These are phyloP conservation scores for Pugionium cornutum DNA, from an alignment of 345 rosid genomes.

Conservation along the genomic window DNA sequence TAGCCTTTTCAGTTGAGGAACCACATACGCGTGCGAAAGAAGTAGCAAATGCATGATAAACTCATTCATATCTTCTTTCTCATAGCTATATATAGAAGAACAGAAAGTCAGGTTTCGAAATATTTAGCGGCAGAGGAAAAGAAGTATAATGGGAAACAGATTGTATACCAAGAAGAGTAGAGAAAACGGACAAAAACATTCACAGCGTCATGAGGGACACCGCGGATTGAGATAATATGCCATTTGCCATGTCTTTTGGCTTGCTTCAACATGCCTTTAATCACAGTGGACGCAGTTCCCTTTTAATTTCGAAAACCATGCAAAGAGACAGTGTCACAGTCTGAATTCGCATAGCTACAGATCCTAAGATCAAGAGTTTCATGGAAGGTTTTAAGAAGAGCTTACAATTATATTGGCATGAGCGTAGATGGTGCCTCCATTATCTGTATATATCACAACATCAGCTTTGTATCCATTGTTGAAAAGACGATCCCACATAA, in stretches of 20 bases:
- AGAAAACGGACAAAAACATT: conserved; percentile 72
- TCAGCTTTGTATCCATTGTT: conserved; percentile 74
- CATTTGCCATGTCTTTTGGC: conserved; percentile 50
- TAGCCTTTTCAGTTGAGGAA: conserved; percentile 61
- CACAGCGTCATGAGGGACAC: conserved; percentile 74
- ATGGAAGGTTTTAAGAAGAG: background rate
- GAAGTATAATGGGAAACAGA: background rate
- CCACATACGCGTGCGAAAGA: conserved; percentile 70
- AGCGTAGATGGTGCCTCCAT: conserved; percentile 58
- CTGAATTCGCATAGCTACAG: background rate
- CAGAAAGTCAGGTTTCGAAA: conserved; percentile 6
- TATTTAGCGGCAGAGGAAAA: background rate
- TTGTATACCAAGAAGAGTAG: conserved; percentile 74
- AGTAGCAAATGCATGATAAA: conserved; percentile 64
- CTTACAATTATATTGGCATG: conserved; percentile 77
- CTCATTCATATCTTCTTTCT: conserved; percentile 67
- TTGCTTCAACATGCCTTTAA: conserved; percentile 73
- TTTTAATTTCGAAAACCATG: conserved; percentile 31
- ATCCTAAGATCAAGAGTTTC: background rate
- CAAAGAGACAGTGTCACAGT: conserved; percentile 6
- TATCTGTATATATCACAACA: conserved; percentile 53
- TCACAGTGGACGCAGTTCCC: conserved; percentile 82
- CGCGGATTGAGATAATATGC: conserved; percentile 57
- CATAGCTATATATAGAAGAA: conserved; percentile 50
- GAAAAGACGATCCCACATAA: conserved; percentile 76